Percentiles rank a stretch among this genome's conserved stretches.
phyloP scores from a whole-genome alignment of 2,329 filamentous ascomycete species.

The Trichoderma sp. region DNA sequence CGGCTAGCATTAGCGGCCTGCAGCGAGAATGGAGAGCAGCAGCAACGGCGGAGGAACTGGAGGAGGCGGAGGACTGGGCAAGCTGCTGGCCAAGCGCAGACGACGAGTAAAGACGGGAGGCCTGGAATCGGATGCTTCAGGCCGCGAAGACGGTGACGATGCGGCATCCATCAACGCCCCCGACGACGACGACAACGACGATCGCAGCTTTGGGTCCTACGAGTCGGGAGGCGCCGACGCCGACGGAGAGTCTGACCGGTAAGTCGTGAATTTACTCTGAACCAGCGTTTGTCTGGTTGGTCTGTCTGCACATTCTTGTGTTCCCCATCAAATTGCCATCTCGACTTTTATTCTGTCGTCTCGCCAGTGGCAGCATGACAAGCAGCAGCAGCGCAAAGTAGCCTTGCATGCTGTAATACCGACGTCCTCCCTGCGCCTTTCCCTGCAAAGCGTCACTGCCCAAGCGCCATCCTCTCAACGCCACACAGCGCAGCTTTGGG shows the following conservation, averaged over 20 bases:
- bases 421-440: background rate
- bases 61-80: constrained; percentile 45
- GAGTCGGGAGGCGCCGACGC: constrained; percentile 44
- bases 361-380: background rate
- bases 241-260: constrained; percentile 36
- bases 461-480: constrained; percentile 15
- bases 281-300: background rate
- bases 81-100: constrained; percentile 57
- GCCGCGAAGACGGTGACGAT: constrained; percentile 40
- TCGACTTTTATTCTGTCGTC: background rate
- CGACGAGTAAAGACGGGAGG: constrained; percentile 52
- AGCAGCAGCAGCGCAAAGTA: background rate
- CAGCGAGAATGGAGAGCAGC: constrained; percentile 31
- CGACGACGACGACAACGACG: constrained; percentile 42
- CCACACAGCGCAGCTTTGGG: constrained; percentile 6
- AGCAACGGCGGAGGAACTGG: constrained; percentile 36
- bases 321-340: background rate
- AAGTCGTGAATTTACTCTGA: constrained; percentile 14
- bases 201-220: constrained; percentile 42
- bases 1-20: background rate
- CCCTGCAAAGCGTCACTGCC: background rate
- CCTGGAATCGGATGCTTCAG: constrained; percentile 40
- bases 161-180: constrained; percentile 37
- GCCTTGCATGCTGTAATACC: background rate
- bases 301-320: background rate